Conservation (phyloP, 768 basidiomycete genomes). For the Glaciozyma antarctica region DNA sequence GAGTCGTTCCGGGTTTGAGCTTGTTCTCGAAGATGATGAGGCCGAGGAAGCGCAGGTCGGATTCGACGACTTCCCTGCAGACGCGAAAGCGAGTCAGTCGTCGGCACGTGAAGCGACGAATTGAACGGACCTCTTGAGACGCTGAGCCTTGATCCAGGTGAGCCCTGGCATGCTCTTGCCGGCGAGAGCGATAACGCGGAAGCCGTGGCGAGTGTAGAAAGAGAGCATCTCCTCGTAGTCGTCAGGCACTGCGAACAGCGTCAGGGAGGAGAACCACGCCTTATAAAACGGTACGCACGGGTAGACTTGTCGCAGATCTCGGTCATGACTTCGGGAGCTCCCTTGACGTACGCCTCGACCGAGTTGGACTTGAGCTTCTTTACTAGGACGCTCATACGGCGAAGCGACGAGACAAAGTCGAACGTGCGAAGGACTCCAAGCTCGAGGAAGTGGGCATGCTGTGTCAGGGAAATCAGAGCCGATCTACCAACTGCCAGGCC, state of each 20-base stretch:
- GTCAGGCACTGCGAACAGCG: constrained; percentile 62
- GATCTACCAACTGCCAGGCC: neutral
- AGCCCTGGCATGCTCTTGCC: constrained; percentile 89
- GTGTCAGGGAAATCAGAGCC: neutral
- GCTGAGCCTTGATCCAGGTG: constrained; percentile 94
- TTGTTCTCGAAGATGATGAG: constrained; percentile 97
- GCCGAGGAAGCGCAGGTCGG: constrained; percentile 77
- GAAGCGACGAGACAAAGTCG: constrained; percentile 85
- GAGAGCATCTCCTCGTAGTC: constrained; percentile 94
- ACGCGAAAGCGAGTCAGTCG: neutral
- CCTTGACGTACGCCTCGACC: constrained; percentile 98
- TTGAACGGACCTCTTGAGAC: constrained; percentile 69
- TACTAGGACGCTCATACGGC: constrained; percentile 96
- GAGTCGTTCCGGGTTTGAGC: constrained; percentile 80
- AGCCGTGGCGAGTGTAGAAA: constrained; percentile 93
- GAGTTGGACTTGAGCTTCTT: constrained; percentile 84
- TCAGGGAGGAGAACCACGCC: neutral
- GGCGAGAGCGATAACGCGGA: constrained; percentile 94
- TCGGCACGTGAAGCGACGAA: neutral
- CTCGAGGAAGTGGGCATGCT: constrained; percentile 97
- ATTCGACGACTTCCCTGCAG: constrained; percentile 83
- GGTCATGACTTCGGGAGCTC: constrained; percentile 95
- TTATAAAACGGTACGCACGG: constrained; percentile 49
- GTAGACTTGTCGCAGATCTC: constrained; percentile 88
- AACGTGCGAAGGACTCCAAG: constrained; percentile 91